Conservation (phyloP, 306 rosid species). For the Luffa aegyptiaca region DNA sequence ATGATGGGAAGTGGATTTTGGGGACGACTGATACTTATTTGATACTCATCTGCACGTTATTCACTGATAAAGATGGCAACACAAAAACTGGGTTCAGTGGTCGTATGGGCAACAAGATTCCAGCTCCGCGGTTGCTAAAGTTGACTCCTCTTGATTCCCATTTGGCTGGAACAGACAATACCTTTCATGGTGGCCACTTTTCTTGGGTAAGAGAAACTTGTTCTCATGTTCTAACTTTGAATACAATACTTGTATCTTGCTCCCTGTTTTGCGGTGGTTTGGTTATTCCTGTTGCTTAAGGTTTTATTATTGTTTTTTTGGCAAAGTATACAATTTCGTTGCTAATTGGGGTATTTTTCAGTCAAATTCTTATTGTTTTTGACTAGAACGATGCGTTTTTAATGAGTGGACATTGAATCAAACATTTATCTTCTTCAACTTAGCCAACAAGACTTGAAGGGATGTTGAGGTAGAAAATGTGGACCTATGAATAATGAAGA, state of each 20-base stretch:
- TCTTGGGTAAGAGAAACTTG: conserved; percentile 63
- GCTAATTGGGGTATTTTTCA: neutral
- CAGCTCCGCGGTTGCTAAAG: conserved; percentile 86
- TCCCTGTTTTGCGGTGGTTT: neutral
- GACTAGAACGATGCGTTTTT: neutral
- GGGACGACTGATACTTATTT: conserved; percentile 76
- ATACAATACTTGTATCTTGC: neutral
- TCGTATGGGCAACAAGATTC: conserved; percentile 75
- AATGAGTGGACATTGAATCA: neutral
- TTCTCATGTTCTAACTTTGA: neutral
- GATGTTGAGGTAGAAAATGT: neutral
- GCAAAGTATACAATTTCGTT: neutral
- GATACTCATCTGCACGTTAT: conserved; percentile 74
- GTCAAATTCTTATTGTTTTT: neutral
- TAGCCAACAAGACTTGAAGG: neutral
- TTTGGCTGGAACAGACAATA: conserved; percentile 70
- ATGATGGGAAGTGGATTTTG: conserved; percentile 82
- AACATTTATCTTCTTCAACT: neutral
- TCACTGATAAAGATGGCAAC: conserved; percentile 82
- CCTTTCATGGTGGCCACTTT: conserved; percentile 84
- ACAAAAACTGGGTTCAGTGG: conserved; percentile 81
- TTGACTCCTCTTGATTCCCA: conserved; percentile 83
- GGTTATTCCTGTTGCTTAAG: neutral
- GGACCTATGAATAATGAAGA: neutral
- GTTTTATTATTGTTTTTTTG: neutral